Base-by-base conservation (phyloP, 108 stramenopile species). In the Bacterosira constricta region DNA sequence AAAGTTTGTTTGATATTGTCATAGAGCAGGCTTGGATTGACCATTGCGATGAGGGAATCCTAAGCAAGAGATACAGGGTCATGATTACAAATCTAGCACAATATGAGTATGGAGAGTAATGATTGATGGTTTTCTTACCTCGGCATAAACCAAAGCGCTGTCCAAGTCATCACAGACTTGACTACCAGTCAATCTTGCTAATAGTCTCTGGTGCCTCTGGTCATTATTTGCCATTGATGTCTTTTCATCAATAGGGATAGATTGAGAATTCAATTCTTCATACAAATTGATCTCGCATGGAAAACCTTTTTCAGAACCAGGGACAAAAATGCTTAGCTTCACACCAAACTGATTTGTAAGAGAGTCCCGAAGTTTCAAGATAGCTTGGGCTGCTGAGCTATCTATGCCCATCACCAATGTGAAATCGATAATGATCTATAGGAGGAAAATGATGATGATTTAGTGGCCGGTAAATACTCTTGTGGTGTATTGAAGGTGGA, bases 381-480 rank as follows among this genome's bases (percentile, higher is more conserved):
- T 84, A 11, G 84, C 84, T 38, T 88, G 90, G 13, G 90, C 90
- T 25, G 90, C 87, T 32, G 86, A 87, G 17, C 75, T 76, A 46
- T 92, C 91, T 18, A 92, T 86, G 20, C 91, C 89, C 31, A 86
- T 50, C 0, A 92, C 91, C 2, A 89, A 54, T 1, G 87, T 63
- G 29, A 85, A 90, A 59, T 90, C 89, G 65, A 92, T 66, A 17
- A 92, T 86, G 15, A 87, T 52, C 59, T 88, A 57, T 6, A 65
- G 29, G 17, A 69, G 34, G 39, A 21, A 11, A n/a, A 25, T 37
- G n/a, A n/a, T n/a, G n/a, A n/a, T n/a, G n/a, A n/a, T n/a, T n/a
- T n/a, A n/a, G n/a, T n/a, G n/a, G n/a, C n/a, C n/a, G n/a, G n/a
- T n/a, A n/a, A n/a, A n/a, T n/a, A n/a, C n/a, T n/a, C n/a, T n/a